phyloP scores from a whole-genome alignment of 1,284 basidiomycete genomes.

The Wolfiporia cocos region DNA sequence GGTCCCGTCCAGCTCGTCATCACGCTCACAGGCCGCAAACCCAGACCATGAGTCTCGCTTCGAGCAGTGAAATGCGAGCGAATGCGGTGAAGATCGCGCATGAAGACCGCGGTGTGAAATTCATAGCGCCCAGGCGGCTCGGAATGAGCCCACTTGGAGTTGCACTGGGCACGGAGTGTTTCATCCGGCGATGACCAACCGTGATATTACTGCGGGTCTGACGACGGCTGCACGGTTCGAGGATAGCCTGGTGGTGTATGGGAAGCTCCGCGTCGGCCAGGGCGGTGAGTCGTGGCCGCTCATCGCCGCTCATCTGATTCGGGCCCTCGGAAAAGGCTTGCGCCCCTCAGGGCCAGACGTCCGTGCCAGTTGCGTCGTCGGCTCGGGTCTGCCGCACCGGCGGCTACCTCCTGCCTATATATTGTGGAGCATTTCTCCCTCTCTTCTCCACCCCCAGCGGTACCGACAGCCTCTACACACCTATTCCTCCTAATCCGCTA shows the following conservation, averaged over 20 bases:
- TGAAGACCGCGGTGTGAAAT: not conserved
- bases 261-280: too few relatives aligned
- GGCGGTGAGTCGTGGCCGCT: too few relatives aligned
- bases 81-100: not conserved
- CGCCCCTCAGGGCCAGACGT: not conserved
- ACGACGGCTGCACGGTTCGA: too few relatives aligned
- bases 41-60: too few relatives aligned
- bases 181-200: too few relatives aligned
- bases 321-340: not conserved
- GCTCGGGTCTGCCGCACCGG: not conserved
- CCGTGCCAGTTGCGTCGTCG: not conserved
- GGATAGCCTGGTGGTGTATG: too few relatives aligned
- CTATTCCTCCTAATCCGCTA: not conserved
- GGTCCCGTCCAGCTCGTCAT: too few relatives aligned
- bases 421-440: not conserved
- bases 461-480: not conserved
- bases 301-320: too few relatives aligned
- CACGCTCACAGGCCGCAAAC: too few relatives aligned
- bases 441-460: not conserved
- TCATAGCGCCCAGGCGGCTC: not conserved
- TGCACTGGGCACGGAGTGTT: too few relatives aligned
- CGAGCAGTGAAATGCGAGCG: not conserved
- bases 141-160: constrained; percentile 1
- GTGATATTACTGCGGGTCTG: too few relatives aligned
- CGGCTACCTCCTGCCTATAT: constrained; percentile 1